Conservation (phyloP, 495 filamentous ascomycete genomes). For the Xylaria intraflava region DNA sequence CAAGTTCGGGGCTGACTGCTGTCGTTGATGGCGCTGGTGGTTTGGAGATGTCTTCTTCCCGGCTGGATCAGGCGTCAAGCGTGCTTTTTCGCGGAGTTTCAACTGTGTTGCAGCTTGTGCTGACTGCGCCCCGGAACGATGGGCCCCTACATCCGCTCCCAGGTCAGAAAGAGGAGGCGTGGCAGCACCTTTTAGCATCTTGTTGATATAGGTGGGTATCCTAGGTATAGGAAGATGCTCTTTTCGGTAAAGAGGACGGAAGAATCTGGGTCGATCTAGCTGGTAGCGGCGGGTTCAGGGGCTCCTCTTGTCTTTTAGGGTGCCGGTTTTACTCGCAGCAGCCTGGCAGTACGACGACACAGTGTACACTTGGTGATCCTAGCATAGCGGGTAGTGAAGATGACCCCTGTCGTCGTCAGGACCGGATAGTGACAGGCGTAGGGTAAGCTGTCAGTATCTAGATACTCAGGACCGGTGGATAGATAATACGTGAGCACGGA, state of each 20-base stretch:
- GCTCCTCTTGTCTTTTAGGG: not conserved
- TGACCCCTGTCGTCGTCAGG: not conserved
- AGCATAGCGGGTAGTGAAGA: not conserved
- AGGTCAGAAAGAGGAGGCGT: slow-evolving; percentile 5
- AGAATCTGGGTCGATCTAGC: not conserved
- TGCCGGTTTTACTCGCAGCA: not conserved
- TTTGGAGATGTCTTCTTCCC: slow-evolving; percentile 19
- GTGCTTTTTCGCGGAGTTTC: not conserved
- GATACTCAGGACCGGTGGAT: no score
- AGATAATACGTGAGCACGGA: no score
- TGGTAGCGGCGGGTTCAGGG: not conserved
- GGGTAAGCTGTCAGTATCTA: no score
- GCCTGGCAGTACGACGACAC: not conserved
- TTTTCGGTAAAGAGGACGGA: slow-evolving; percentile 1
- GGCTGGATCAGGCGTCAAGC: slow-evolving; percentile 12
- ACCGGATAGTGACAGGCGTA: no score
- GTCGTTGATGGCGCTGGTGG: slow-evolving; percentile 33
- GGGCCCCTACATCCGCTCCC: slow-evolving; percentile 1
- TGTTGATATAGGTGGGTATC: slow-evolving; percentile 25
- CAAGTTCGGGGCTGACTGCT: slow-evolving; percentile 36
- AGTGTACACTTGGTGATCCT: not conserved
- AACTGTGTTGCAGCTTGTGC: not conserved
- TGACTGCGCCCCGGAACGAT: not conserved
- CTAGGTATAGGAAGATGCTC: slow-evolving; percentile 1
- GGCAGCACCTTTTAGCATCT: slow-evolving; percentile 40